Conservation (phyloP, 192 early-diverging fungal genomes). For the Bifiguratus adelaidae region DNA sequence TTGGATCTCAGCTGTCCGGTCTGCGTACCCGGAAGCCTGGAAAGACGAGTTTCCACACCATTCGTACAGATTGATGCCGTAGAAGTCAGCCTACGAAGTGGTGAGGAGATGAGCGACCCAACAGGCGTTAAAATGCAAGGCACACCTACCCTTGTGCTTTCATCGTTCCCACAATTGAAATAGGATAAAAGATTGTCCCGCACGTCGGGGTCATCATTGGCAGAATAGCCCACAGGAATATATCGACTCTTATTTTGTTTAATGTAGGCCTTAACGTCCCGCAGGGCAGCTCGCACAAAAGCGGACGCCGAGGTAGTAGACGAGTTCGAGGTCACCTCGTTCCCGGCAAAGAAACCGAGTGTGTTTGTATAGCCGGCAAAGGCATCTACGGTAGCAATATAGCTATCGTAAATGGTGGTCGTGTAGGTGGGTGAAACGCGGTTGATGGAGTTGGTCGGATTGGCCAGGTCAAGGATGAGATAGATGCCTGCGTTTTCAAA, state of each 20-base stretch:
- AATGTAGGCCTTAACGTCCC: conserved; percentile 56
- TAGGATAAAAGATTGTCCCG: conserved; percentile 51
- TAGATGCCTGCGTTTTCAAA: conserved; percentile 60
- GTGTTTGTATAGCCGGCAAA: conserved; percentile 56
- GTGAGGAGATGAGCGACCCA: not conserved
- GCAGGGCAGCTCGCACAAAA: conserved; percentile 55
- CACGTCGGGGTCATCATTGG: conserved; percentile 63
- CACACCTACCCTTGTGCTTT: conserved; percentile 24
- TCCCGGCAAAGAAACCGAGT: conserved; percentile 62
- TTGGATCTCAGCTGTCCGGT: conserved; percentile 47
- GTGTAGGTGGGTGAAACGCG: conserved; percentile 52
- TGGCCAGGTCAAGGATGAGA: conserved; percentile 54
- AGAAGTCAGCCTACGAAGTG: conserved; percentile 48
- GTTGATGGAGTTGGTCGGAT: conserved; percentile 49
- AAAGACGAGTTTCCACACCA: conserved; percentile 62
- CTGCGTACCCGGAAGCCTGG: conserved; percentile 52
- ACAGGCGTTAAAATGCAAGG: not conserved
- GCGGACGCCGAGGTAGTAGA: conserved; percentile 50
- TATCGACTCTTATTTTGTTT: conserved; percentile 25
- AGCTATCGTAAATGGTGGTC: conserved; percentile 39
- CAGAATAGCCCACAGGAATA: conserved; percentile 68
- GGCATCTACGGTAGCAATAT: conserved; percentile 46
- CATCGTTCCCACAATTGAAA: conserved; percentile 59
- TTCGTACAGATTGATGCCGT: conserved; percentile 64
- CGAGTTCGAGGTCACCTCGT: conserved; percentile 58